Evolutionary conservation across 768 basidiomycete genomes (phyloP).

Genomic region (Sporobolomyces pararoseus): DNA sequence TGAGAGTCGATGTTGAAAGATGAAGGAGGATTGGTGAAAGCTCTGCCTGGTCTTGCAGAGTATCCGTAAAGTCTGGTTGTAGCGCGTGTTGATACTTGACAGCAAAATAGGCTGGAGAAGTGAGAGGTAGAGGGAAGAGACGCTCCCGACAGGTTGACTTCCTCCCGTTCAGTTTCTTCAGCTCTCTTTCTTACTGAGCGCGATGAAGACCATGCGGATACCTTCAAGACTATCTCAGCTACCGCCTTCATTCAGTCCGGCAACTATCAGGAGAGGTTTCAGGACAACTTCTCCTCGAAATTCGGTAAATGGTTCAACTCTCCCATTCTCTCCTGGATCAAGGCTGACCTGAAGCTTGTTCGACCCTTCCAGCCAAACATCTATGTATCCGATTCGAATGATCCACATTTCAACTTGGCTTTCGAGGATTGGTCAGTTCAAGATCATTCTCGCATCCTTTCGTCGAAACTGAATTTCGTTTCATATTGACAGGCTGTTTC

Average conservation of each 20-base stretch:
- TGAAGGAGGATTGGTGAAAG: background rate
- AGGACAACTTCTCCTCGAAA: background rate
- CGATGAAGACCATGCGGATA: no score
- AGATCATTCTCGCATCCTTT: background rate
- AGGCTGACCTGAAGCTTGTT: background rate
- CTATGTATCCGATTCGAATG: slow-evolving; percentile 65
- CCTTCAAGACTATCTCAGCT: no score
- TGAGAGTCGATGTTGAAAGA: no score
- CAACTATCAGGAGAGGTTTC: background rate
- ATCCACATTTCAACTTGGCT: slow-evolving; percentile 85
- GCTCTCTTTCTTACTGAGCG: no score
- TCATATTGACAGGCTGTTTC: slow-evolving; percentile 62
- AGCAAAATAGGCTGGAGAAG: background rate
- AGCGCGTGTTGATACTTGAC: no score
- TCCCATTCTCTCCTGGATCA: background rate
- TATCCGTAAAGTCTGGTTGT: no score
- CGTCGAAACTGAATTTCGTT: background rate
- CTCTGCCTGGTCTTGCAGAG: no score
- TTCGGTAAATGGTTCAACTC: background rate
- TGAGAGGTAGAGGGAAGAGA: background rate
- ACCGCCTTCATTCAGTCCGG: background rate
- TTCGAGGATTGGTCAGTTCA: slow-evolving; percentile 74
- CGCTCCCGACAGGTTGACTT: no score
- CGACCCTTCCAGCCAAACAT: slow-evolving; percentile 37
- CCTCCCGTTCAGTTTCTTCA: no score